Conservation (phyloP, 1,284 basidiomycete genomes). For the Ganoderma lingzhi region DNA sequence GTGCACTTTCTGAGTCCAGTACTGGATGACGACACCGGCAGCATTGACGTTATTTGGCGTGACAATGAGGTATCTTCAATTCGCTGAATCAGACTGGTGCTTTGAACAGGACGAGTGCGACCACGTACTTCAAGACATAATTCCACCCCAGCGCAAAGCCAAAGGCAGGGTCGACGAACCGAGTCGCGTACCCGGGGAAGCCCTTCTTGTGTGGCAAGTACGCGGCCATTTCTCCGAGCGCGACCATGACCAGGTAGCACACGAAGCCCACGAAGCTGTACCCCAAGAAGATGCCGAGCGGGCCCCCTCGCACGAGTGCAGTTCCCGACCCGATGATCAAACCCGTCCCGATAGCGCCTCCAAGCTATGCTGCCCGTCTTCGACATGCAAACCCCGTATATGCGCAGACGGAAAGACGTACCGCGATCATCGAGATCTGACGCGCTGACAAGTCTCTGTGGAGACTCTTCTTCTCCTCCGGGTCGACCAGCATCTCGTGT, state of each 20-base stretch:
- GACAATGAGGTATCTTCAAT: slow-evolving; percentile 42
- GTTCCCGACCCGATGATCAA: slow-evolving; percentile 78
- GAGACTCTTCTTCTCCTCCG: slow-evolving; percentile 52
- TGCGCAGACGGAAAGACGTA: slow-evolving; percentile 39
- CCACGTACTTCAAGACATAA: slow-evolving; percentile 41
- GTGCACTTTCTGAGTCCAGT: slow-evolving; percentile 64
- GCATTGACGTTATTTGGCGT: slow-evolving; percentile 54
- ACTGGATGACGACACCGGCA: slow-evolving; percentile 67
- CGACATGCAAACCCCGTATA: slow-evolving; percentile 5
- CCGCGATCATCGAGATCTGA: slow-evolving; percentile 78
- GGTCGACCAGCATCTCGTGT: slow-evolving; percentile 52
- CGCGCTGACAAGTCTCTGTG: slow-evolving; percentile 71
- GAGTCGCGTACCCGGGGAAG: slow-evolving; percentile 55
- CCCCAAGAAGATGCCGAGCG: slow-evolving; percentile 58
- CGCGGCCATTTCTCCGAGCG: slow-evolving; percentile 49
- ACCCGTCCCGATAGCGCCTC: slow-evolving; percentile 75
- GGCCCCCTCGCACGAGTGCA: slow-evolving; percentile 61
- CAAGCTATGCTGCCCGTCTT: slow-evolving; percentile 47
- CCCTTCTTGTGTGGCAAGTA: slow-evolving; percentile 51
- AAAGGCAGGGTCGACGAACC: slow-evolving; percentile 59
- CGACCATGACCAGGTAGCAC: slow-evolving; percentile 60
- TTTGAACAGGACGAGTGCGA: neutral
- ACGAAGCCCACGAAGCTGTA: slow-evolving; percentile 64
- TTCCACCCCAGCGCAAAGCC: slow-evolving; percentile 55
- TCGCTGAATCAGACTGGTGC: neutral